Evolutionary conservation across 257 asterid species (phyloP), one percentile per base, ranked within the genome.

Genomic region (Lantana camara): DNA sequence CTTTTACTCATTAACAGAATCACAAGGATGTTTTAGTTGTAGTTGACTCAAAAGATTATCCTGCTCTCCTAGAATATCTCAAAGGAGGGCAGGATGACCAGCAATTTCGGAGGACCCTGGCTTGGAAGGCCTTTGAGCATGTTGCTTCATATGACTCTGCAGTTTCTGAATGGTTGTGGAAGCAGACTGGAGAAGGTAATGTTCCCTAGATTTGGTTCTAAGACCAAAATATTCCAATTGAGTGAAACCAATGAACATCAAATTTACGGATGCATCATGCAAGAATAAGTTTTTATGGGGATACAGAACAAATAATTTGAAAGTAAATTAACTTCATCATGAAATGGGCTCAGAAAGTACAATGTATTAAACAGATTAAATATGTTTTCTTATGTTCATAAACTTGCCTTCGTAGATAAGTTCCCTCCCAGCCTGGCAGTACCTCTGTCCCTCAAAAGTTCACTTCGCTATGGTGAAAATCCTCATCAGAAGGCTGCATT

Each of bases 81-180:
- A 82, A 80, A 64, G 86, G 78, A 30, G 83, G 80, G 22, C 71
- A 61, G 67, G 87, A 77, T 13, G 92, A 90, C 53, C 83, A 78
- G 69, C 86, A 79, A 37, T 86, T 94, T 58, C 80, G 92, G 38
- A 88, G 76, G 78, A 75, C 48, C 78, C 77, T 94, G 60, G 99
- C 97, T 57, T 89, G 97, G 92, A 94, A 94, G 77, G 97, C 97
- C 67, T 94, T 94, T 80, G 89, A 84, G 74, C 97, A 94, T 68
- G 91, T 84, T 54, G 97, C 97, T 80, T 88, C 96, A n/a, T 94
- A 90, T 75, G 97, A 94, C 69, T 84, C 99, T 63, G 99, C 99
- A 71, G 97, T 94, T 74, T 90, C 99, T 30, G 97, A 94, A 63
- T 94, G 99, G 97, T 68, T 93, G 73, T 90, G 97, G 97, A 90